Percentiles rank a stretch among this genome's conserved stretches.
Conservation (phyloP, 306 rosid species). For the Vigna angularis region DNA sequence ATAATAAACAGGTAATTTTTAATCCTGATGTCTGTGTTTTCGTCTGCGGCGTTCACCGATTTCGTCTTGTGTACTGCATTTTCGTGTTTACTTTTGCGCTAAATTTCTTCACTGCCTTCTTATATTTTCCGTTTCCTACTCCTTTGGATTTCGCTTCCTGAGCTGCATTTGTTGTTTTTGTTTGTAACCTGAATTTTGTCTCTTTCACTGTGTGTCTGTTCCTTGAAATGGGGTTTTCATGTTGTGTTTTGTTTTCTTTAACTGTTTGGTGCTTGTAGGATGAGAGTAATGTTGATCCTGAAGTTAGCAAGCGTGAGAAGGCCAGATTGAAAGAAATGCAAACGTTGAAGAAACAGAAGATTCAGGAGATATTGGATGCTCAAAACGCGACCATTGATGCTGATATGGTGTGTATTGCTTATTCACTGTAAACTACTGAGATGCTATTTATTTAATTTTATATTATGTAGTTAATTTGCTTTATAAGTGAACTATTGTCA, state of each 20-base stretch:
- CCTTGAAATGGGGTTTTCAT: background rate
- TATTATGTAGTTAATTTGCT: background rate
- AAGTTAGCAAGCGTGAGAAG: constrained; percentile 84
- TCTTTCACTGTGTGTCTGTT: background rate
- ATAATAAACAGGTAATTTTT: constrained; percentile 55
- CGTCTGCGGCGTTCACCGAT: background rate
- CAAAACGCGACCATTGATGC: constrained; percentile 94
- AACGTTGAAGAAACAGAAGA: constrained; percentile 75
- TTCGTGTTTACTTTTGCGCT: background rate
- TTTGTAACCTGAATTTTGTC: background rate
- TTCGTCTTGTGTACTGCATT: background rate
- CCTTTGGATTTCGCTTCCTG: background rate
- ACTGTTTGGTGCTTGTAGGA: constrained; percentile 43
- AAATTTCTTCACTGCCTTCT: background rate
- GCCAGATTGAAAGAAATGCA: constrained; percentile 86
- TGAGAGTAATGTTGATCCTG: constrained; percentile 52
- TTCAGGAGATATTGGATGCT: constrained; percentile 84
- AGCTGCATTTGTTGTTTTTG: background rate
- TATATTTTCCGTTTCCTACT: background rate
- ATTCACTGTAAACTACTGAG: background rate
- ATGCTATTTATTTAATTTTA: background rate
- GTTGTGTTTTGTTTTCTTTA: background rate
- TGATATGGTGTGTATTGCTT: constrained; percentile 64
- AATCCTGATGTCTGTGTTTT: background rate
- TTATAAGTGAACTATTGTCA: background rate